A percentile compares a stretch with the other conserved stretches of the same genome.
These are phyloP conservation scores for Corinectria fuckeliana DNA, from an alignment of 2,329 filamentous ascomycete species.

Conservation along the genomic window DNA sequence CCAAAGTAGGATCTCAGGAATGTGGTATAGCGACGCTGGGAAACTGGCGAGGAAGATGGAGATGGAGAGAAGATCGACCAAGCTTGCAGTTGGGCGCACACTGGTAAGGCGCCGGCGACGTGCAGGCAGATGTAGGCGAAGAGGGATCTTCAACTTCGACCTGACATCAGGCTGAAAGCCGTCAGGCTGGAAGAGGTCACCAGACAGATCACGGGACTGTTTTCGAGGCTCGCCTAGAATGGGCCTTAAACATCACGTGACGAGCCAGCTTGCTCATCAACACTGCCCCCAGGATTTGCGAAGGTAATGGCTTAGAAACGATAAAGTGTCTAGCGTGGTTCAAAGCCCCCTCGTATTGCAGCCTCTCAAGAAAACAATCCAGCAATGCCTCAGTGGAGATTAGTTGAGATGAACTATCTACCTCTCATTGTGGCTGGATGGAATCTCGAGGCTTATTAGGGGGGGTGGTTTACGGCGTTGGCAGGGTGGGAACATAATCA, in stretches of 20 bases:
- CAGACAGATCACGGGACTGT: slow-evolving; percentile 28
- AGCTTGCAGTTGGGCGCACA: slow-evolving; percentile 38
- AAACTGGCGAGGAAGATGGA: slow-evolving; percentile 28
- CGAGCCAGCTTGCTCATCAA: no score
- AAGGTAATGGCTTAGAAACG: neutral
- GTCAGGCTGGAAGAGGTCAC: slow-evolving; percentile 26
- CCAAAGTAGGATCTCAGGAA: slow-evolving; percentile 29
- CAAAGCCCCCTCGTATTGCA: slow-evolving; percentile 10
- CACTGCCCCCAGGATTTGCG: slow-evolving; percentile 11
- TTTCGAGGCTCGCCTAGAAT: neutral
- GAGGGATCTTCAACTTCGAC: slow-evolving; percentile 21
- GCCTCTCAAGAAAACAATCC: neutral
- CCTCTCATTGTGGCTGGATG: slow-evolving; percentile 10
- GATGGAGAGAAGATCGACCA: slow-evolving; percentile 30
- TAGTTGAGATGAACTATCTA: slow-evolving; percentile 14
- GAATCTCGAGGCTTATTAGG: slow-evolving; percentile 16
- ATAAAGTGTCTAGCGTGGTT: neutral
- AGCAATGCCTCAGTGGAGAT: slow-evolving; percentile 5
- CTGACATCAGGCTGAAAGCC: slow-evolving; percentile 34
- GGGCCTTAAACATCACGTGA: slow-evolving; percentile 5
- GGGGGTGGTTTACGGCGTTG: slow-evolving; percentile 3
- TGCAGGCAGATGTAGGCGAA: slow-evolving; percentile 33
- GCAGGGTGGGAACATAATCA: slow-evolving; percentile 3
- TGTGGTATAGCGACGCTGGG: slow-evolving; percentile 28
- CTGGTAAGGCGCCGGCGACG: slow-evolving; percentile 37